phyloP scores from a whole-genome alignment of 2,329 filamentous ascomycete species.

The Cyphellophora attinorum region DNA sequence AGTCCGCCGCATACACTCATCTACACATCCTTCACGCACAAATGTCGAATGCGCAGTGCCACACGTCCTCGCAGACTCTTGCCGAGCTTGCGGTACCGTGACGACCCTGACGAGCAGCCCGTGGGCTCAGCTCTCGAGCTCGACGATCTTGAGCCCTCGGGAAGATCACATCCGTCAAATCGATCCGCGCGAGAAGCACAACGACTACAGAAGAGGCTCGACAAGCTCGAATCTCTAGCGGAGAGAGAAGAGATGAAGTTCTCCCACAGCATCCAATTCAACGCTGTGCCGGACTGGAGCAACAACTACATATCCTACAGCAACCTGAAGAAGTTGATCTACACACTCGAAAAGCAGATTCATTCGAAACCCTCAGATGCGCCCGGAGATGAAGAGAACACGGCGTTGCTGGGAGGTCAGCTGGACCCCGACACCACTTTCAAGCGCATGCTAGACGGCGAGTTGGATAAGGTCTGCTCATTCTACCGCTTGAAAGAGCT shows the following conservation, averaged over 20 bases:
- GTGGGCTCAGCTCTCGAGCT: not conserved
- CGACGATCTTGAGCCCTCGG: not conserved
- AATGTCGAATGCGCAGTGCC: not conserved
- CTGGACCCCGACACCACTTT: constrained; percentile 75
- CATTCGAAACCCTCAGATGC: constrained; percentile 48
- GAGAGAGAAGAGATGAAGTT: constrained; percentile 72
- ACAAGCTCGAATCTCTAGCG: constrained; percentile 16
- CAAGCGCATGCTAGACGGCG: constrained; percentile 68
- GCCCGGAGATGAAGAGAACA: constrained; percentile 66
- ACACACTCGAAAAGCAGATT: constrained; percentile 79
- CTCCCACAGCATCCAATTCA: constrained; percentile 98
- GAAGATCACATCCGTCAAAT: not conserved
- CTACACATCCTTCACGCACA: not conserved
- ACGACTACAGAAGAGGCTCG: constrained; percentile 11
- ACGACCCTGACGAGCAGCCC: not conserved
- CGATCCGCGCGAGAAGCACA: constrained; percentile 2
- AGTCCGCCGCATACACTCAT: no score
- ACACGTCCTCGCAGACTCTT: not conserved
- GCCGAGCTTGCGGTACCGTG: not conserved
- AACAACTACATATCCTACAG: constrained; percentile 97
- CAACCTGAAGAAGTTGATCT: constrained; percentile 98
- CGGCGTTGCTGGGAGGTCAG: constrained; percentile 63
- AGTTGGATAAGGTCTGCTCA: constrained; percentile 85
- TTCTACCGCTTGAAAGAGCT: constrained; percentile 87
- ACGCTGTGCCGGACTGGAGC: constrained; percentile 99